Evolutionary conservation across 805 yeast genomes (phyloP), one percentile per base, ranked within the genome.

Genomic region (Candida chilensis): DNA sequence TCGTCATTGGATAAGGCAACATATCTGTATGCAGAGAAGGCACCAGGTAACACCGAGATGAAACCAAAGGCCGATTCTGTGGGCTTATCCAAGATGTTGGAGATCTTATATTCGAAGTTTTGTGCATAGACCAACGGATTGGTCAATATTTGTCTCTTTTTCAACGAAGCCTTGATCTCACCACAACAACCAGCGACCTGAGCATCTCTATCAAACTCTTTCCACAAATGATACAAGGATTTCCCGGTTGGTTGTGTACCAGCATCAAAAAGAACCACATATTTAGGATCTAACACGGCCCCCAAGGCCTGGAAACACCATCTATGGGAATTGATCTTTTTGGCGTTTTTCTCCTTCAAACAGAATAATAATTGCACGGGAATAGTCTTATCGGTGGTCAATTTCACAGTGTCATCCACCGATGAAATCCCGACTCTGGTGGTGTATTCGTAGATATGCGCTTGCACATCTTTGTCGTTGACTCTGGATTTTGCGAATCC

Each of bases 111-210:
- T 51, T 74, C 82, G 42, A 75, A 75, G 44, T 76, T 76, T 45
- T 75, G 83, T 5, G 74, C 74, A 11, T 78, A 78, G 12, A 76
- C 79, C 20, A 75, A 50, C 10, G 82, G 81, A 44, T 76, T 75
- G 24, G 73, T 57, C 36, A 72, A 42, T 38, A 68, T 61, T 42
- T 61, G 67, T 13, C 64, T 45, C 31, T 57, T 56, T 22, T 60
- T 60, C 48, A 75, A 54, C 47, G 71, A 62, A 3, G 80, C 79
- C 34, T 71, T 75, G 43, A 75, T 74, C 42, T 75, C 83, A n/a
- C 83, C 83, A 54, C 81, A 74, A 4, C 82, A 81, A 16, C 83
- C 83, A 4, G 82, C 83, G 17, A 76, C 76, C 34, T 64, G 64
- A 7, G 66, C 63, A 42, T 76, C 72, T 34, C 60, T 55, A 47